Evolutionary conservation across 1,284 basidiomycete genomes (phyloP).

Genomic region (Puccinia horiana): DNA sequence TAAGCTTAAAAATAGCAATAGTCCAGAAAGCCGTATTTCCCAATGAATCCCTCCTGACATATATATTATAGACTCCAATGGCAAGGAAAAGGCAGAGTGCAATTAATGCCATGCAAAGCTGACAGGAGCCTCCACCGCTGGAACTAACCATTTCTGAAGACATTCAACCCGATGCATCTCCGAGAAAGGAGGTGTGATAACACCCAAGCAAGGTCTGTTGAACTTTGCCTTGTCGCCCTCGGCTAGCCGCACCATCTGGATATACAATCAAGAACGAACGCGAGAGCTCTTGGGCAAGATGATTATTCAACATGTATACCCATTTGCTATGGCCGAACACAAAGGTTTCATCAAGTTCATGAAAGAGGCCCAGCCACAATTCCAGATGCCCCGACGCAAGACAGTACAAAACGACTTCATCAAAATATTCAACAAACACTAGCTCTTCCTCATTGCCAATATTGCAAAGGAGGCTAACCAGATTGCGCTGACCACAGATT

Average conservation of each 20-base stretch:
- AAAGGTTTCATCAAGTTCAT: too few species aligned
- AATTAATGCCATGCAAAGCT: neutral
- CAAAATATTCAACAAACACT: neutral
- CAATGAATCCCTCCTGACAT: too few species aligned
- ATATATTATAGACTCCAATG: neutral
- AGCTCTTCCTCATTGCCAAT: neutral
- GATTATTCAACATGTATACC: too few species aligned
- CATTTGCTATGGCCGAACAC: too few species aligned
- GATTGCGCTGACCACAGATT: neutral
- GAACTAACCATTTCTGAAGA: neutral
- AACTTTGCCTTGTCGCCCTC: neutral
- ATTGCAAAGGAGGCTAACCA: neutral
- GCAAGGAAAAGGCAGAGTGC: constrained; percentile 1
- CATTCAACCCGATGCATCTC: neutral
- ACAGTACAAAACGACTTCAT: neutral
- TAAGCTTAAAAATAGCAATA: neutral
- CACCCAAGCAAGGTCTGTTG: neutral
- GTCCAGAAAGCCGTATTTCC: too few species aligned
- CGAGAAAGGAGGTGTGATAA: neutral
- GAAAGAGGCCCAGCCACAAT: too few species aligned
- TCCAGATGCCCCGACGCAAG: neutral
- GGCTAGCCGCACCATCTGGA: neutral
- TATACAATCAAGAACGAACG: neutral
- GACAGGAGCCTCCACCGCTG: neutral
- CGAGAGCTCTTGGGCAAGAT: too few species aligned